These are phyloP conservation scores for Reticulascus tulasneorum DNA, from an alignment of 2,329 filamentous ascomycete species.

Conservation along the genomic window DNA sequence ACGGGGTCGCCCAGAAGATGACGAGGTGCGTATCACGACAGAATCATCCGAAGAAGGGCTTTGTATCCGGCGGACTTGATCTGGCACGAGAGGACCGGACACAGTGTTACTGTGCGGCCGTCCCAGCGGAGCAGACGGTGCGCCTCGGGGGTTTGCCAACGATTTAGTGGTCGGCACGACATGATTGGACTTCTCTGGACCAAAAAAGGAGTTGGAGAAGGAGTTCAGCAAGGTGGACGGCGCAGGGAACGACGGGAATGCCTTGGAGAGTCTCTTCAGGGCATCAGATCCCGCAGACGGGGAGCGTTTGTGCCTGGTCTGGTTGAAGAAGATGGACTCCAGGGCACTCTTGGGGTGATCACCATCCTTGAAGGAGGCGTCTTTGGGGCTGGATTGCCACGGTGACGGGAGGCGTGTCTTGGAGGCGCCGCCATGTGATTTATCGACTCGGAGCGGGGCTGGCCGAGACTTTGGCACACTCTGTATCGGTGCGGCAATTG, in stretches of 20 bases:
- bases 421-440: no score
- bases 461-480: conserved; percentile 3
- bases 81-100: conserved; percentile 1
- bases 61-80: conserved; percentile 1
- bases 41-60: neutral
- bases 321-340: conserved; percentile 40
- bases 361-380: conserved; percentile 27
- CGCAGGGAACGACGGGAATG: conserved; percentile 45
- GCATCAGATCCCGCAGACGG: conserved; percentile 55
- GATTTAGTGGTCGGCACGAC: conserved; percentile 1
- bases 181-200: conserved; percentile 9
- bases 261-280: conserved; percentile 53
- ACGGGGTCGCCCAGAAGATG: conserved; percentile 4
- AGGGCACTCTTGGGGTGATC: conserved; percentile 32
- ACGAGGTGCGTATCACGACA: conserved; percentile 1
- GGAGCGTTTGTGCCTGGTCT: conserved; percentile 44
- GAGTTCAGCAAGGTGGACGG: conserved; percentile 13
- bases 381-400: conserved; percentile 39
- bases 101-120: conserved; percentile 6
- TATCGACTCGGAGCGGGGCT: no score
- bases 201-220: conserved; percentile 12
- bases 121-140: neutral
- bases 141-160: neutral
- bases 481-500: conserved; percentile 7
- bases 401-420: conserved; percentile 24